Evolutionary conservation across 805 yeast genomes (phyloP), one percentile per base, ranked within the genome.

Genomic region (Saturnispora sanitii): DNA sequence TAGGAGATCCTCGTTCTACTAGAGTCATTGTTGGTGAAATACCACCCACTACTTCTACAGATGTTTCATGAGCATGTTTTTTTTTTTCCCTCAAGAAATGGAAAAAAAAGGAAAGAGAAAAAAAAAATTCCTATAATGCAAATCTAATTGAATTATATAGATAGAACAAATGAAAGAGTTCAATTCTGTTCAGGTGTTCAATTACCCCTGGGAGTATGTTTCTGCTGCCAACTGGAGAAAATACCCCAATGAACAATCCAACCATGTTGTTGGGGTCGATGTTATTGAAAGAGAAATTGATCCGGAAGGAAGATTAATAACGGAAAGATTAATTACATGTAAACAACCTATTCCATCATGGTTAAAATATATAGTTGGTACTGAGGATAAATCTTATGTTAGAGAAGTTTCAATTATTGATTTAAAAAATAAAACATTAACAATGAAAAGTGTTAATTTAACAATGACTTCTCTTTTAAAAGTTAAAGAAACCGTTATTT

Each of bases 171-270:
- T 90, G 98, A 85, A 81, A 60, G 67, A 90, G 35, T 88, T 86
- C 57, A 75, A 75, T 32, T 72, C 82, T 30, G 61, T 68, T 16
- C 90, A 82, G 57, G 66, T 62, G 32, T 90, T 86, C 59, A 66
- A 76, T 41, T 88, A 92, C 55, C 75, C 94, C 0, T 90, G 97
- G 96, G 94, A 82, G 20, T 86, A 82, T 51, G 95, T 90, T 20
- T 82, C 95, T 1, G 87, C 94, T 2, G 96, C 97, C 38, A 87
- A 88, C 61, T 90, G 98, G 98, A 77, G 75, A 49, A 90, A 90
- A 52, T 90, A 90, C 62, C 98, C 98, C n/a, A 90, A 92, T 57
- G 94, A 87, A 51, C 69, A 80, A 44, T 79, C 95, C 6, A 74
- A 94, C 1, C 98, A 90, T 60, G 98, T 90, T 8, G 80, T 85